Percentiles rank a stretch among this genome's conserved stretches.
phyloP scores from a whole-genome alignment of 345 rosid genomes.

The Eucalyptus regnans region DNA sequence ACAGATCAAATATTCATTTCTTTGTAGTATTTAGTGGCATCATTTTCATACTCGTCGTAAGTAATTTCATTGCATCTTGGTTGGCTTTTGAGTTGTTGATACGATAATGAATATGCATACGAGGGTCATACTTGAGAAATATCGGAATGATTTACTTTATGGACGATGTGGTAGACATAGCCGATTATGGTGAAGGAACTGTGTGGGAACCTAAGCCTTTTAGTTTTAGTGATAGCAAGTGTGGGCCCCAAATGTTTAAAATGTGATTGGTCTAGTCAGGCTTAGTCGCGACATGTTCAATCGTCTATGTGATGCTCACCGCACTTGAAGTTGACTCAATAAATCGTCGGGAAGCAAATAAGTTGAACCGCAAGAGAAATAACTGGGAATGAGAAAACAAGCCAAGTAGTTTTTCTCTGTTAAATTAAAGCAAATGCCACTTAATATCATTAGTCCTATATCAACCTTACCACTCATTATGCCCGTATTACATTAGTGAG shows the following conservation, averaged over 20 bases:
- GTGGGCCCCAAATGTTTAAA: not conserved
- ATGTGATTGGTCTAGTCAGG: not conserved
- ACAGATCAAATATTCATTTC: not conserved
- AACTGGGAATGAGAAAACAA: not conserved
- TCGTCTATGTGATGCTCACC: no score
- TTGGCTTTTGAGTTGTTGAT: not conserved
- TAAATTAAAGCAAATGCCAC: not conserved
- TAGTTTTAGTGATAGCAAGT: not conserved
- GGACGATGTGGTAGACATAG: not conserved
- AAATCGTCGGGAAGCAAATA: no score
- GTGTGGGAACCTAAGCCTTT: not conserved
- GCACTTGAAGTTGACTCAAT: no score
- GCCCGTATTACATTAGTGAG: not conserved
- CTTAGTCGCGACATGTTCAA: not conserved
- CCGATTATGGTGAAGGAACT: no score
- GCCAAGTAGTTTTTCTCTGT: not conserved
- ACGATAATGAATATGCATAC: not conserved
- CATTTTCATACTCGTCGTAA: not conserved
- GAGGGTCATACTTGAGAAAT: not conserved
- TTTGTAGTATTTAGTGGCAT: not conserved
- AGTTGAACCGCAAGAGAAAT: no score
- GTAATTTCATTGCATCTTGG: not conserved
- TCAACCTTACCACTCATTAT: not conserved
- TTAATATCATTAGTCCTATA: not conserved
- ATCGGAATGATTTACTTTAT: not conserved